Conservation (phyloP, 306 rosid species). For the Casuarina glauca region DNA sequence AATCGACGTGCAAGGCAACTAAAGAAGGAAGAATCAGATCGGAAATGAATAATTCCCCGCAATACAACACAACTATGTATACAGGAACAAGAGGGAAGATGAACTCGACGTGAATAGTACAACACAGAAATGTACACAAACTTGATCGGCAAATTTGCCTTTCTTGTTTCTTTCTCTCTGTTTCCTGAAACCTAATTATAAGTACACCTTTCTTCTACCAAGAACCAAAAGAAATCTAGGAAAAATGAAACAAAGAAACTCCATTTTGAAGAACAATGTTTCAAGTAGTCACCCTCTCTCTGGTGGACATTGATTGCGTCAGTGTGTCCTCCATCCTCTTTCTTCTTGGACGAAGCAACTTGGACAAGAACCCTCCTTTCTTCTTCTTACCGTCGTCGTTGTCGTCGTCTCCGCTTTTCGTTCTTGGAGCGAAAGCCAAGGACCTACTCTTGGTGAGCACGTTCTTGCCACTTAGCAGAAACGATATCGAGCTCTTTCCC, state of each 20-base stretch:
- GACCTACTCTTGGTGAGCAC: conserved; percentile 59
- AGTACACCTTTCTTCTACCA: background rate
- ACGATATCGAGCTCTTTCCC: conserved; percentile 28
- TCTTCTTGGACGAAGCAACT: conserved; percentile 52
- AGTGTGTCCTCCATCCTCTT: conserved; percentile 34
- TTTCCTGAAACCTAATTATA: background rate
- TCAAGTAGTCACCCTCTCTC: conserved; percentile 19
- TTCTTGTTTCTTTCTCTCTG: background rate
- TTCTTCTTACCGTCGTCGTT: conserved; percentile 18
- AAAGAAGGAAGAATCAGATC: conserved; percentile 34
- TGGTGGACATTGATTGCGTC: conserved; percentile 41
- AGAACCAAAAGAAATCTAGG: background rate
- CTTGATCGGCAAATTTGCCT: too few species aligned
- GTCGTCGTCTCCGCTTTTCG: conserved; percentile 1
- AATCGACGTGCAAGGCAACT: background rate
- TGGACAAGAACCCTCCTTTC: conserved; percentile 64
- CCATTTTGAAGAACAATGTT: background rate
- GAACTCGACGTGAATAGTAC: background rate
- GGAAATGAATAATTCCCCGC: background rate
- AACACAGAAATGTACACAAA: background rate
- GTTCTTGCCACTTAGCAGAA: conserved; percentile 28
- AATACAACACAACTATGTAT: too few species aligned
- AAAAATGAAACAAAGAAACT: background rate
- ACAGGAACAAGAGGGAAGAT: too few species aligned
- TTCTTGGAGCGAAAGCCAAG: conserved; percentile 41